phyloP scores from a whole-genome alignment of 2,329 filamentous ascomycete genomes.

The Penicillium hesseltinei region DNA sequence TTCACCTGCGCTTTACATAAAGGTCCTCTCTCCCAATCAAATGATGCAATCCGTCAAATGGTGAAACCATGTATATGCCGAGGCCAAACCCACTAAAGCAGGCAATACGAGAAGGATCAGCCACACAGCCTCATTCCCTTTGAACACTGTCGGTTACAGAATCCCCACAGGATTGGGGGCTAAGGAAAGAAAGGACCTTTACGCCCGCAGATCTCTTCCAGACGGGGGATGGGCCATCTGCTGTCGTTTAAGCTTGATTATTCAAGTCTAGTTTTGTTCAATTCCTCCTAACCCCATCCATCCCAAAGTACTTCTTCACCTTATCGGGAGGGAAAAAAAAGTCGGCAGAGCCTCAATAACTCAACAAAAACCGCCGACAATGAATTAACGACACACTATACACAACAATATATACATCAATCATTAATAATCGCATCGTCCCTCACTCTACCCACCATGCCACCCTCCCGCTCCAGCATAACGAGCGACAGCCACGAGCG shows the following conservation, averaged over 20 bases:
- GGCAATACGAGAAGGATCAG: conserved; percentile 17
- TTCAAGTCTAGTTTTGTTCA: neutral
- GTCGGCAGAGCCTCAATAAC: neutral
- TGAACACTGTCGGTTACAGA: neutral
- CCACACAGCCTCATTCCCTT: conserved; percentile 8
- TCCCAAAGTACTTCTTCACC: neutral
- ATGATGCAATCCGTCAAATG: neutral
- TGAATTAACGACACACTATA: conserved; percentile 9
- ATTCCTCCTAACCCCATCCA: neutral
- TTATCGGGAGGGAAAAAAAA: neutral
- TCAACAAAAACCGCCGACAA: neutral
- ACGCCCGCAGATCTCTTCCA: conserved; percentile 10
- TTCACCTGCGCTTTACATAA: neutral
- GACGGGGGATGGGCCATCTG: neutral
- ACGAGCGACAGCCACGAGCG: conserved; percentile 39
- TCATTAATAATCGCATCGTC: neutral
- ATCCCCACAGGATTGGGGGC: neutral
- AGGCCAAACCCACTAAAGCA: neutral
- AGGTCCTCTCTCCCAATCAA: neutral
- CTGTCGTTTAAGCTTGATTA: conserved; percentile 4
- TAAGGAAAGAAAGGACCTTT: conserved; percentile 2
- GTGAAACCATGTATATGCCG: neutral
- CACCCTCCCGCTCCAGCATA: conserved; percentile 33
- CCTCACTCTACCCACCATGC: conserved; percentile 16
- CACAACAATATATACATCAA: neutral